These are phyloP conservation scores for Paraphysoderma sedebokerense DNA, from an alignment of 371 early-diverging fungal genomes.

Conservation along the genomic window DNA sequence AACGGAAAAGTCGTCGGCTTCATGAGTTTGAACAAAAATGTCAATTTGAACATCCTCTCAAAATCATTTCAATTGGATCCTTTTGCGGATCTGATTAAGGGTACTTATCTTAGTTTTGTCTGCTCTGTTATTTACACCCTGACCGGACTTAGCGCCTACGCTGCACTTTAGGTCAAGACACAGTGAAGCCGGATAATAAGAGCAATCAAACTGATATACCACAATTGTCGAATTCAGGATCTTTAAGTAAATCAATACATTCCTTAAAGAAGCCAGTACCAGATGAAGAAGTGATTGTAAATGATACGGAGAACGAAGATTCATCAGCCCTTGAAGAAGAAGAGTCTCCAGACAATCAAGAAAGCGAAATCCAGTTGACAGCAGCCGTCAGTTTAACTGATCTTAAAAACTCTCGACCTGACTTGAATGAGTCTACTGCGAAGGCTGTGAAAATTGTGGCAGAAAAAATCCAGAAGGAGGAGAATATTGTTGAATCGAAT, in stretches of 20 bases:
- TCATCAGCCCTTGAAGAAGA: neutral
- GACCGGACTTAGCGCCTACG: neutral
- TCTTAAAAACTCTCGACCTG: neutral
- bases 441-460: too few species aligned
- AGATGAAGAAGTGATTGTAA: too few species aligned
- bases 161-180: neutral
- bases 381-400: neutral
- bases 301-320: too few species aligned
- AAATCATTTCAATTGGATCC: neutral
- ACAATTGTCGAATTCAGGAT: too few species aligned
- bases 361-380: neutral
- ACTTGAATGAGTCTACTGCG: neutral
- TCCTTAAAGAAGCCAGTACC: too few species aligned
- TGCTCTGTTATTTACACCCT: neutral
- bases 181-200: too few species aligned
- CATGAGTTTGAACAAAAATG: neutral
- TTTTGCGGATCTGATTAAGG: neutral
- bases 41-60: neutral
- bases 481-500: constrained; percentile 2
- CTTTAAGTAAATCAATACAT: too few species aligned
- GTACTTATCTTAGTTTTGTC: neutral
- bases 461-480: too few species aligned
- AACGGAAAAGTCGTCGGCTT: neutral
- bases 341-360: constrained; percentile 2
- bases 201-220: too few species aligned